Base-by-base conservation (phyloP, 768 basidiomycete genomes). In the Pholiota microspora region DNA sequence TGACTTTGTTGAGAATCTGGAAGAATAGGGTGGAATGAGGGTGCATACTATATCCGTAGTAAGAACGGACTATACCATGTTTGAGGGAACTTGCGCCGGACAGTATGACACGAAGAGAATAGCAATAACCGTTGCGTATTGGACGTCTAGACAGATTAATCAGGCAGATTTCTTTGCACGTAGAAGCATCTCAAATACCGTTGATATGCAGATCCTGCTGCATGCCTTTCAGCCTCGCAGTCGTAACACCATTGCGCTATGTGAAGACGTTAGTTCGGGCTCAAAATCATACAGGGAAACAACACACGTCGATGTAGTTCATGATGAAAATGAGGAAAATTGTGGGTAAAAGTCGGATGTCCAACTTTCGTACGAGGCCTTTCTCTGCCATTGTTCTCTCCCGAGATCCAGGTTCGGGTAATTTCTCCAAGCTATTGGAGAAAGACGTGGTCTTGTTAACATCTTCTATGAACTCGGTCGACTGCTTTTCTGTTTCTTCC, bases 261-360 rank as follows among this genome's bases (percentile, higher is more conserved):
- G n/a, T 16, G 13, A 55, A 10, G 18, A 44, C 13, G 51, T 31
- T 10, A 24, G 40, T 31, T 6, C 16, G 4, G 18, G n/a, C 32
- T 25, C 29, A 42, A 44, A 10, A n/a, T 25, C 53, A 10, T 18
- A 47, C 47, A 36, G 6, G 4, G 18, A 38, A 27, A 45, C 25
- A 10, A 64, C 73, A 57, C 55, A 86, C 85, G 64, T 86, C 84
- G 55, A 87, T 84, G 59, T 83, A 85, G 59, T 86, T 87, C 81
- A 86, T 79, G 55, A 87, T 76, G 59, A 71, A 85, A 29, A 86
- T 82, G 49, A 84, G 49, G 16, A 83, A 70, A 34, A 87, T 77
- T 0, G 80, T 80, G 0, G 82, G 82, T 45, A 88, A 62, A 3
- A 87, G 66, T 31, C 84, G 72, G 56, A 59, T 65, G 58, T 86